Percentiles rank a stretch among this genome's conserved stretches.
These are phyloP conservation scores for Nephelium lappaceum DNA, from an alignment of 345 rosid species.

Conservation along the genomic window DNA sequence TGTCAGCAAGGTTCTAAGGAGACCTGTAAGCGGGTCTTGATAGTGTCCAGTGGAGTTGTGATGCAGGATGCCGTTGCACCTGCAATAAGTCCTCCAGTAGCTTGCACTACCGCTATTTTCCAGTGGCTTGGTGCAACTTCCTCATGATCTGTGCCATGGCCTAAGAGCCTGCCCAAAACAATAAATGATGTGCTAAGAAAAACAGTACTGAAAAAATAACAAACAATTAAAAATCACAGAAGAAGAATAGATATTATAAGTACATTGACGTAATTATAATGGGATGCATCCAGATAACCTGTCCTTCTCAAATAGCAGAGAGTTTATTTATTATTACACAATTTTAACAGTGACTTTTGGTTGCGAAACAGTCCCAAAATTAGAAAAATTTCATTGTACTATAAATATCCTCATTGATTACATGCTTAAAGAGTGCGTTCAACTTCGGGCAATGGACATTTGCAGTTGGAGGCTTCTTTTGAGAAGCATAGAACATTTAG, in stretches of 20 bases:
- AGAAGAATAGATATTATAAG: not conserved
- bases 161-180: slow-evolving; percentile 61
- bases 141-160: slow-evolving; percentile 52
- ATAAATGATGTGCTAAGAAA: slow-evolving; percentile 17
- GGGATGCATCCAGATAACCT: not conserved
- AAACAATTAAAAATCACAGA: not conserved
- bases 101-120: slow-evolving; percentile 79
- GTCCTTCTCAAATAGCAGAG: not conserved
- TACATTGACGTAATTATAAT: not conserved
- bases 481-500: not conserved
- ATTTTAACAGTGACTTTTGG: not conserved
- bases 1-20: slow-evolving; percentile 19
- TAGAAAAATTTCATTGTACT: not conserved
- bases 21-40: slow-evolving; percentile 97
- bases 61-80: slow-evolving; percentile 96
- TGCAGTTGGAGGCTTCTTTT: not conserved
- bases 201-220: not conserved
- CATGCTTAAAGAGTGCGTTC: not conserved
- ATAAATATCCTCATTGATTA: not conserved
- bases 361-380: not conserved
- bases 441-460: not conserved
- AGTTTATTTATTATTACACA: not conserved
- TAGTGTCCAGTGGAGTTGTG: slow-evolving; percentile 93
- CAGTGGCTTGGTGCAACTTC: slow-evolving; percentile 49
- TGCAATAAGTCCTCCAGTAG: slow-evolving; percentile 86